Conservation (phyloP, 805 yeast species). For the Ogataea methanolica region DNA sequence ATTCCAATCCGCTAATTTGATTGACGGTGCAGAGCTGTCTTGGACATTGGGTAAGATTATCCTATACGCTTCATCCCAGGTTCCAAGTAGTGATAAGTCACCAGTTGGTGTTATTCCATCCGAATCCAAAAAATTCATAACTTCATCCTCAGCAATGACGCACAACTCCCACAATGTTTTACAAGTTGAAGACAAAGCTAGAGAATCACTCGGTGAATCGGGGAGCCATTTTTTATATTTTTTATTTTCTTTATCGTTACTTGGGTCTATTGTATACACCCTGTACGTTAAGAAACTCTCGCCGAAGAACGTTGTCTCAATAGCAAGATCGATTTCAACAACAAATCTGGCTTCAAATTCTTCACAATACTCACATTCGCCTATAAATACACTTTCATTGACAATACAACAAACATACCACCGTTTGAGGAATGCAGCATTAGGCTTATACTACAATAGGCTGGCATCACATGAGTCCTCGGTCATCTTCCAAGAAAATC, state of each 20-base stretch:
- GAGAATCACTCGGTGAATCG: slow-evolving; percentile 1
- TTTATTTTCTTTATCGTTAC: slow-evolving; percentile 10
- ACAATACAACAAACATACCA: slow-evolving; percentile 1
- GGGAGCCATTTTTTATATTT: slow-evolving; percentile 6
- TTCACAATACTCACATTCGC: no score
- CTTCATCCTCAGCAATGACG: not conserved
- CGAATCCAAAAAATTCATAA: slow-evolving; percentile 12
- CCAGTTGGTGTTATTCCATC: slow-evolving; percentile 39
- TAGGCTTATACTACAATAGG: slow-evolving; percentile 9
- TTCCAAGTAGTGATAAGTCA: slow-evolving; percentile 27
- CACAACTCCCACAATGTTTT: not conserved
- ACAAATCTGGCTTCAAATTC: no score
- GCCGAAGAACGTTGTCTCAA: not conserved
- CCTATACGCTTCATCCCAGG: slow-evolving; percentile 72
- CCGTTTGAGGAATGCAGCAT: slow-evolving; percentile 5
- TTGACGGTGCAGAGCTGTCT: slow-evolving; percentile 81
- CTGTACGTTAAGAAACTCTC: slow-evolving; percentile 7
- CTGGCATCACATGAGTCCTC: slow-evolving; percentile 13
- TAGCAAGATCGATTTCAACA: not conserved
- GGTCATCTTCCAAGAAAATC: slow-evolving; percentile 9
- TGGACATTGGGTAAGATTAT: slow-evolving; percentile 94
- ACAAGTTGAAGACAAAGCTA: not conserved
- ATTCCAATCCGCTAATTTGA: slow-evolving; percentile 76
- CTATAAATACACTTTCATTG: not conserved
- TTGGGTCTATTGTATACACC: slow-evolving; percentile 9